Evolutionary conservation across 73 alveolate genomes (phyloP).

Genomic region (Urostyla sp.): DNA sequence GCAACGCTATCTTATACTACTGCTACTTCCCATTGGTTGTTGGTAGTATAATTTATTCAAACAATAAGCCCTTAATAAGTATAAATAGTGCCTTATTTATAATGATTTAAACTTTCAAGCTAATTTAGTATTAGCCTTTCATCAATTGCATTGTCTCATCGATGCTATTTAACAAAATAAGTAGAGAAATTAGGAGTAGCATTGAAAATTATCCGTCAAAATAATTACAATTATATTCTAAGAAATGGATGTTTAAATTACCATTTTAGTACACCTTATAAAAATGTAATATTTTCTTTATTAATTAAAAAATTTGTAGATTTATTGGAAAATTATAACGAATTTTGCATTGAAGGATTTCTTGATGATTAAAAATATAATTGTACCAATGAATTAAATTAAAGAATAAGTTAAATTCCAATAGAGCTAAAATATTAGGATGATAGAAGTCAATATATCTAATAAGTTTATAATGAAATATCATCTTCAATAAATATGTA

Average conservation of each 20-base stretch:
- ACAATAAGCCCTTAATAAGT: slow-evolving; percentile 32
- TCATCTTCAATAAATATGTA: background rate
- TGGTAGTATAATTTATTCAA: slow-evolving; percentile 42
- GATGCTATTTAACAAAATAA: background rate
- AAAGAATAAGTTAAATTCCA: background rate
- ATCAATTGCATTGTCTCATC: slow-evolving; percentile 31
- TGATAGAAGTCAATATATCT: slow-evolving; percentile 13
- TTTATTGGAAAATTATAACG: slow-evolving; percentile 15
- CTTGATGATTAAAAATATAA: slow-evolving; percentile 13
- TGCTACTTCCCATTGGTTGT: slow-evolving; percentile 62
- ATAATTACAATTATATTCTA: background rate
- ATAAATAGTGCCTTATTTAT: slow-evolving; percentile 39
- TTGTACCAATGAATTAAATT: background rate
- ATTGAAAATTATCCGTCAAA: slow-evolving; percentile 25
- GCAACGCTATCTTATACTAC: slow-evolving; percentile 51
- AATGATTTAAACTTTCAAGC: slow-evolving; percentile 27
- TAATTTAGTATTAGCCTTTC: slow-evolving; percentile 38
- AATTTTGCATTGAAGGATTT: slow-evolving; percentile 1
- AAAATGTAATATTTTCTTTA: too few species aligned
- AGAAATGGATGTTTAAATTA: slow-evolving; percentile 28
- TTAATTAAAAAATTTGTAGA: too few species aligned
- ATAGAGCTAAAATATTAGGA: slow-evolving; percentile 23
- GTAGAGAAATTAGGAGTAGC: background rate
- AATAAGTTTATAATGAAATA: background rate
- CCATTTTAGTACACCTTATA: background rate